A percentile compares a stretch with the other conserved stretches of the same genome.
Evolutionary conservation across 2,329 filamentous ascomycete species (phyloP).

Genomic region (Penicillium sumatraense): DNA sequence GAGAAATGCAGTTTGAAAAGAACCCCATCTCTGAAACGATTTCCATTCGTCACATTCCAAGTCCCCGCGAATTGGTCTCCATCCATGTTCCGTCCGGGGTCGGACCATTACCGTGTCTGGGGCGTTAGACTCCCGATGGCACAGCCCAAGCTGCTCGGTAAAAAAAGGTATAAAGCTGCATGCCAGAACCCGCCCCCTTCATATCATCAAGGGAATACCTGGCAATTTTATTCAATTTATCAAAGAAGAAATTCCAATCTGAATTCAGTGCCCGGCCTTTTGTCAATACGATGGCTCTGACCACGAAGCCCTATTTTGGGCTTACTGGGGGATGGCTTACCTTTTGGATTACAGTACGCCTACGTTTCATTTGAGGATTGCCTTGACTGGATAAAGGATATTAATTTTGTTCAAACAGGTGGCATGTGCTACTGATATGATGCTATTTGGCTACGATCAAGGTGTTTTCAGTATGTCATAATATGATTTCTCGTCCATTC

Average conservation of each 20-base stretch:
- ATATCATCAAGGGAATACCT: too few species aligned
- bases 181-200: not conserved
- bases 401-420: conserved; percentile 26
- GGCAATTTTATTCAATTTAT: too few species aligned
- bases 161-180: not conserved
- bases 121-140: not conserved
- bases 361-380: not conserved
- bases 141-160: not conserved
- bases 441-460: conserved; percentile 52
- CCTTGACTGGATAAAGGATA: not conserved
- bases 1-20: not conserved
- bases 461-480: conserved; percentile 53
- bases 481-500: not conserved
- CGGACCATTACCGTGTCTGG: not conserved
- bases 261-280: too few species aligned
- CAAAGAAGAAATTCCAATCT: too few species aligned
- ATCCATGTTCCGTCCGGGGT: not conserved
- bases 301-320: conserved; percentile 55
- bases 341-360: conserved; percentile 57
- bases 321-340: conserved; percentile 60
- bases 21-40: not conserved
- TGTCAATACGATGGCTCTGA: not conserved
- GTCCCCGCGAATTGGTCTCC: not conserved
- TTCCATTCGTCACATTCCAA: not conserved
- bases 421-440: conserved; percentile 47